These are phyloP conservation scores for Boletus rufocinnamomeus DNA, from an alignment of 768 basidiomycete genomes.

Conservation along the genomic window DNA sequence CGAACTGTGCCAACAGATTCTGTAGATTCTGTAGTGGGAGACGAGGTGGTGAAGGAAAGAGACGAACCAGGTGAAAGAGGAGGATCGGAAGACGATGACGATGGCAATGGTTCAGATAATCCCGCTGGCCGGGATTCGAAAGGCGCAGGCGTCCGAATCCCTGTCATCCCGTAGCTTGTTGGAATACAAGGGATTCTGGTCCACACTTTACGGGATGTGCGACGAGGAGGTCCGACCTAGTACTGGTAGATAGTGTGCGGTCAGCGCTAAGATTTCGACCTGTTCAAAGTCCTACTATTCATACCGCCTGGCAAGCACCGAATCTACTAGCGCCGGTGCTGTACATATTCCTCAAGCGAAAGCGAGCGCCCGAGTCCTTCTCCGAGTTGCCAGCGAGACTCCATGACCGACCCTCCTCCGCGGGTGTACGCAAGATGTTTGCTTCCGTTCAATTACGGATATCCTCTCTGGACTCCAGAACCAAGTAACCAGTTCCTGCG, in stretches of 20 bases:
- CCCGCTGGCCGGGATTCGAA: not conserved
- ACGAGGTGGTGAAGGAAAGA: not conserved
- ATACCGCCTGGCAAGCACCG: too few relatives aligned
- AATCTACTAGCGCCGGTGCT: too few relatives aligned
- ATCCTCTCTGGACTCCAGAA: constrained; percentile 36
- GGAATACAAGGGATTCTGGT: not conserved
- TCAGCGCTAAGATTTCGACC: not conserved
- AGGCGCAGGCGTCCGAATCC: not conserved
- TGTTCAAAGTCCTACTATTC: too few relatives aligned
- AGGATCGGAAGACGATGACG: not conserved
- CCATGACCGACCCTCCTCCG: constrained; percentile 12
- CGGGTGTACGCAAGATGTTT: constrained; percentile 15
- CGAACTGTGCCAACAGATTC: constrained; percentile 31
- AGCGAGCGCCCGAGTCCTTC: too few relatives aligned
- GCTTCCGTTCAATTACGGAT: constrained; percentile 22
- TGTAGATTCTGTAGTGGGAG: not conserved
- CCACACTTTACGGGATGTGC: not conserved
- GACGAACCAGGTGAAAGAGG: not conserved
- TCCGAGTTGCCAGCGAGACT: not conserved
- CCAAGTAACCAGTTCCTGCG: constrained; percentile 24
- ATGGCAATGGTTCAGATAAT: not conserved
- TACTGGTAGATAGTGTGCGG: not conserved
- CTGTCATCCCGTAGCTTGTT: not conserved
- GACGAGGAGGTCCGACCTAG: not conserved
- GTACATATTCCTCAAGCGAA: too few relatives aligned